Evolutionary conservation across 129 eudicot genomes (phyloP), one percentile per base, ranked within the genome.

Genomic region (Artemisia tridentata): DNA sequence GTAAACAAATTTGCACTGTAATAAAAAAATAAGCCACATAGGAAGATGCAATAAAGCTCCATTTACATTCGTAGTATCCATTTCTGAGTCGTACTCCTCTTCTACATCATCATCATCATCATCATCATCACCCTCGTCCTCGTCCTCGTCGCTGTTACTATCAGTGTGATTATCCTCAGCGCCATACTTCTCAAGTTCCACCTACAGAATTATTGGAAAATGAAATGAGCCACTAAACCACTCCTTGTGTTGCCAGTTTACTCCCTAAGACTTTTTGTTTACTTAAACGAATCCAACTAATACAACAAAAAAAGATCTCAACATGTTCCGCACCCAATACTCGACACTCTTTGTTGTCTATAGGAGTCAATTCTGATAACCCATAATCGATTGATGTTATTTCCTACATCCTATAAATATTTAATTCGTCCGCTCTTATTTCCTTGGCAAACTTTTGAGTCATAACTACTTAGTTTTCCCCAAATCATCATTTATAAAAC

Each of bases 1-100:
- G 41, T 75, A 47, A 79, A 52, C 15, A 43, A 18, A 53, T 48
- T 15, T 25, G 43, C 2, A 67, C 41, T 45, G 29, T 14, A 51
- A 38, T 38, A 18, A 23, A 81, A 58, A 53, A 6, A 72, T 18
- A 76, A 67, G 45, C 34, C 25, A 67, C 21, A 19, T 4, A 56
- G 34, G 9, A 57, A 56, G 66, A 67, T 75, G 60, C 50, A 57
- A 75, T 25, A 68, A 59, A 38, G 58, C 41, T 49, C 15, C 27
- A 1, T 59, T 68, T 76, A 76, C 80, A 68, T 76, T 76, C 56
- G 51, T 68, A 5, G 13, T n/a, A 31, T 76, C 80, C 75, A 68
- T 68, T 47, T 68, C 75, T 11, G 75, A 76, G 50, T 76, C 75
- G 5, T 76, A 68, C 69, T 76, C 69, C 19, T 68, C 75, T 19